Base-by-base conservation (phyloP, 139 green algal genomes). In the Zygnema circumcarinatum region DNA sequence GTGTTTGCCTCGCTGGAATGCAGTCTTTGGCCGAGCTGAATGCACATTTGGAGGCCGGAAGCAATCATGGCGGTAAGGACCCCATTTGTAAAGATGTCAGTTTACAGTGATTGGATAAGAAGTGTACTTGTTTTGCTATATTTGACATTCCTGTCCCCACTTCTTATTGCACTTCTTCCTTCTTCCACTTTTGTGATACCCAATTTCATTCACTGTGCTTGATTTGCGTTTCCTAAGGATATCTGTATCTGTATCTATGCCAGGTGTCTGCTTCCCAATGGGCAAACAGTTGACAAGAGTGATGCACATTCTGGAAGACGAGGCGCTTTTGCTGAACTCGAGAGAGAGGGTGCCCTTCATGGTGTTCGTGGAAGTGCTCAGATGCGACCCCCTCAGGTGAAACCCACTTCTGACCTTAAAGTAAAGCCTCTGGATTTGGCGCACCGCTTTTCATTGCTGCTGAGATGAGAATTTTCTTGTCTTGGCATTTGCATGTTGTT, bases 341-440 rank as follows among this genome's bases (percentile, higher is more conserved):
- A 90, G 96, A 36, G 95, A 97, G 7, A 96, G 95, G 92, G 95
- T 94, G 2, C 95, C 95, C 0, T 98, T 97, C 90, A 94, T 97
- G 53, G 68, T 98, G 2, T 92, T 91, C 41, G 73, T 97, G 0
- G 95, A 98, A 80, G 95, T 97, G 20, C 85, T 87, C 25, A 53
- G 68, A 72, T 87, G 81, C 67, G 33, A 82, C 2, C 36, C 74
- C 2, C 2, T 82, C 11, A 78, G 69, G 69, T 78, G 35, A 52
- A 29, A 25, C 54, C 54, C 54, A 25, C 54, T 29, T 29, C 54
- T 72, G n/a, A n/a, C n/a, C n/a, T n/a, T n/a, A n/a, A n/a, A n/a
- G n/a, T n/a, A n/a, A n/a, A n/a, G n/a, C n/a, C n/a, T n/a, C n/a
- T n/a, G n/a, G n/a, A n/a, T n/a, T n/a, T n/a, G n/a, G n/a, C n/a